These are phyloP conservation scores for Balansia obtecta DNA, from an alignment of 2,329 filamentous ascomycete species.

Conservation along the genomic window DNA sequence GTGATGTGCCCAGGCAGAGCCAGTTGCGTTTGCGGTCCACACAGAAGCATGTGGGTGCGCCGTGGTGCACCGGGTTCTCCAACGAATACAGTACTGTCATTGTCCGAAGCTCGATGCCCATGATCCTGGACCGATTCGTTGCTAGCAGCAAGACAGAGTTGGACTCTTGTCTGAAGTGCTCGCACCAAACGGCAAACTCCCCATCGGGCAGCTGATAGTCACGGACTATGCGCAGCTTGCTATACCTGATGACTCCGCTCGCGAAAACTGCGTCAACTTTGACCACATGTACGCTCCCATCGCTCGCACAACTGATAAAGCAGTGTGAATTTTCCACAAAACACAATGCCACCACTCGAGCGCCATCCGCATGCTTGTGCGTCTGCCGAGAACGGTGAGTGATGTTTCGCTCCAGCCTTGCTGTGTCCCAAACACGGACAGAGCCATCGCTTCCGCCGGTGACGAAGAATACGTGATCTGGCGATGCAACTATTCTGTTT, in stretches of 20 bases:
- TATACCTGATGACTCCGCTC: slow-evolving; percentile 54
- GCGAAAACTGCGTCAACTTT: slow-evolving; percentile 50
- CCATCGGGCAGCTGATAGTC: slow-evolving; percentile 64
- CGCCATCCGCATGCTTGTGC: slow-evolving; percentile 59
- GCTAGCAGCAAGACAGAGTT: slow-evolving; percentile 75
- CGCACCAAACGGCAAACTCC: slow-evolving; percentile 79
- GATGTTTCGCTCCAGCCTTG: slow-evolving; percentile 80
- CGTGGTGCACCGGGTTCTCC: slow-evolving; percentile 82
- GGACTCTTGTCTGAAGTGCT: slow-evolving; percentile 77
- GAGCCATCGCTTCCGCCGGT: slow-evolving; percentile 85
- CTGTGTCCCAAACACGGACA: slow-evolving; percentile 89
- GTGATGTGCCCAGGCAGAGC: slow-evolving; percentile 82
- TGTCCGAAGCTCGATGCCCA: slow-evolving; percentile 75
- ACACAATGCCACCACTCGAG: slow-evolving; percentile 67
- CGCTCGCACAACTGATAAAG: slow-evolving; percentile 80
- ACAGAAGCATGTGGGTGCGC: slow-evolving; percentile 82
- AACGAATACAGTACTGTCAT: slow-evolving; percentile 75
- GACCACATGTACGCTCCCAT: slow-evolving; percentile 83
- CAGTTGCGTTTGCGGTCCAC: slow-evolving; percentile 78
- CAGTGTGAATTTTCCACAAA: slow-evolving; percentile 92
- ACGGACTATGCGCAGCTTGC: slow-evolving; percentile 62
- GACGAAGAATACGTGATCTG: slow-evolving; percentile 89
- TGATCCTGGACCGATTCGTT: slow-evolving; percentile 71
- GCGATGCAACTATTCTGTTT: slow-evolving; percentile 69
- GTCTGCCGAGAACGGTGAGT: slow-evolving; percentile 79